Evolutionary conservation across 2,329 filamentous ascomycete species (phyloP).

Genomic region (Xylaria digitata): DNA sequence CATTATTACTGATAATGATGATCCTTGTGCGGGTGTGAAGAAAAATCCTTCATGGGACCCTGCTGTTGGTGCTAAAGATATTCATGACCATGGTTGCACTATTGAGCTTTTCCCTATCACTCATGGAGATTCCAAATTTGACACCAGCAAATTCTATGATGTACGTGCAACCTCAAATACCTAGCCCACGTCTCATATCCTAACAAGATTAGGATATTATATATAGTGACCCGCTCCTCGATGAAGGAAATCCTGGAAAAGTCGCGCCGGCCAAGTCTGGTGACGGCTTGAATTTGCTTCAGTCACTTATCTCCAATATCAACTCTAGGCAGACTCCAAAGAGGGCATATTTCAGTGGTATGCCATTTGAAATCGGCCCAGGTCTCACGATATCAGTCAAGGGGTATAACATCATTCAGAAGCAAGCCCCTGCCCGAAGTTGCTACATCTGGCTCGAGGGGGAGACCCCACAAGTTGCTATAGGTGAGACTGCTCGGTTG

Average conservation of each 20-base stretch:
- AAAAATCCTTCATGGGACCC: slow-evolving; percentile 80
- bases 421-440: slow-evolving; percentile 81
- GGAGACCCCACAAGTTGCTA: slow-evolving; percentile 84
- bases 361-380: slow-evolving; percentile 89
- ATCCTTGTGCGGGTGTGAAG: slow-evolving; percentile 81
- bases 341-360: slow-evolving; percentile 83
- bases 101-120: slow-evolving; percentile 96
- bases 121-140: slow-evolving; percentile 75
- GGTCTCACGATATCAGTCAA: slow-evolving; percentile 89
- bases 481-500: slow-evolving; percentile 77
- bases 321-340: slow-evolving; percentile 91
- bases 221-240: slow-evolving; percentile 80
- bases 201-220: slow-evolving; percentile 77
- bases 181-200: slow-evolving; percentile 39
- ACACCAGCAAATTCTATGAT: slow-evolving; percentile 89
- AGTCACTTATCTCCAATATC: slow-evolving; percentile 85
- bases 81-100: slow-evolving; percentile 91
- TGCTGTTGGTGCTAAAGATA: slow-evolving; percentile 88
- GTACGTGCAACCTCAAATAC: slow-evolving; percentile 59
- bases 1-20: slow-evolving; percentile 93
- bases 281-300: slow-evolving; percentile 82
- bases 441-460: slow-evolving; percentile 90
- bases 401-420: slow-evolving; percentile 89
- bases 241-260: slow-evolving; percentile 69
- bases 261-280: slow-evolving; percentile 74